These are phyloP conservation scores for Hyaloperonospora brassicae DNA, from an alignment of 352 stramenopile species.

Conservation along the genomic window DNA sequence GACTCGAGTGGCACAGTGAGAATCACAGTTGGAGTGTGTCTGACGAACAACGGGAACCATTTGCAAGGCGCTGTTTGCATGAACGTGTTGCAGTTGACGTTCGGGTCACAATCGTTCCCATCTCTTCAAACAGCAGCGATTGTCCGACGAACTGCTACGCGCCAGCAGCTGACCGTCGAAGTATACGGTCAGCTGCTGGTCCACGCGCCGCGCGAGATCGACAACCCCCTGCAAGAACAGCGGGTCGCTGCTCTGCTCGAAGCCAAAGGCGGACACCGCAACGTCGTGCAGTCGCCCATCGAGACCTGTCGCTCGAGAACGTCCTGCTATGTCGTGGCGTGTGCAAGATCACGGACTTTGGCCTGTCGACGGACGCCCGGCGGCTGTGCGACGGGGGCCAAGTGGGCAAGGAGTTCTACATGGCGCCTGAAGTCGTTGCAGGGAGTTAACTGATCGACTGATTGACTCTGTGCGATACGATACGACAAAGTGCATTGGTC, in stretches of 20 bases:
- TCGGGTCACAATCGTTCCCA: too few species aligned
- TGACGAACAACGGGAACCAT: too few species aligned
- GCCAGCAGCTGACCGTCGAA: slow-evolving; percentile 5
- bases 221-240: slow-evolving; percentile 25
- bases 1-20: too few species aligned
- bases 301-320: slow-evolving; percentile 51
- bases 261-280: slow-evolving; percentile 20
- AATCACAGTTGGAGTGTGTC: too few species aligned
- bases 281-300: slow-evolving; percentile 24
- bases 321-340: slow-evolving; percentile 26
- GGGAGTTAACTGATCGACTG: too few species aligned
- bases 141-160: too few species aligned
- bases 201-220: slow-evolving; percentile 10
- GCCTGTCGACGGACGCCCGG: slow-evolving; percentile 23
- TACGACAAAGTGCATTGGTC: too few species aligned
- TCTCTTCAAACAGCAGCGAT: too few species aligned
- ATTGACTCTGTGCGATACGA: too few species aligned
- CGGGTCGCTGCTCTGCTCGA: slow-evolving; percentile 11
- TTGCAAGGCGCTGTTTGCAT: too few species aligned
- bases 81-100: too few species aligned
- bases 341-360: slow-evolving; percentile 58
- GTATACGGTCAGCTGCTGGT: too few species aligned
- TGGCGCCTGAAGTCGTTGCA: slow-evolving; percentile 50
- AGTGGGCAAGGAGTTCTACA: slow-evolving; percentile 61
- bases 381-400: slow-evolving; percentile 17